Evolutionary conservation across 495 filamentous ascomycete genomes (phyloP).

Genomic region (Neurospora sp.): DNA sequence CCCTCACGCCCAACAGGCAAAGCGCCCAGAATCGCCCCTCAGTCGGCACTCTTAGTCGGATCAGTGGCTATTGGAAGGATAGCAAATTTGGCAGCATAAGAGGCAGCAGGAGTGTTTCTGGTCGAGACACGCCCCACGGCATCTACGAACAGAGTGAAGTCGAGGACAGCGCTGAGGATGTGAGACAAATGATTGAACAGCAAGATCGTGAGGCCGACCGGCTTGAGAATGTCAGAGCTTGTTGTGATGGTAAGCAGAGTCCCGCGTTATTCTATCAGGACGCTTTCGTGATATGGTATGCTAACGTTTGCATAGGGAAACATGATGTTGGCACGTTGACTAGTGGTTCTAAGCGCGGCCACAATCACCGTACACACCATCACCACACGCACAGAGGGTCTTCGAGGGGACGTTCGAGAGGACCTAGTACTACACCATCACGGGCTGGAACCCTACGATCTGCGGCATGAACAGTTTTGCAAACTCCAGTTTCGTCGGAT

Average conservation of each 20-base stretch:
- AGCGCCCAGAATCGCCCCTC: conserved; percentile 20
- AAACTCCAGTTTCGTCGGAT: background rate
- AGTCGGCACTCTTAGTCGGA: conserved; percentile 30
- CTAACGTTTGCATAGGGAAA: conserved; percentile 49
- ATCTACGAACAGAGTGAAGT: conserved; percentile 63
- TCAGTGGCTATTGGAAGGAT: conserved; percentile 38
- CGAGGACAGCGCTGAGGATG: conserved; percentile 70
- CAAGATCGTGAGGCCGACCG: conserved; percentile 65
- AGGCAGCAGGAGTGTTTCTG: conserved; percentile 28
- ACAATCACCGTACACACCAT: conserved; percentile 16
- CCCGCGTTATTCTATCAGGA: background rate
- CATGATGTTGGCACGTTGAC: conserved; percentile 55
- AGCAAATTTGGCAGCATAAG: conserved; percentile 38
- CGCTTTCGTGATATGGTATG: background rate
- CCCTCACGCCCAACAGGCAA: conserved; percentile 34
- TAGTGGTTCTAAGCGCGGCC: conserved; percentile 30
- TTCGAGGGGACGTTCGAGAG: conserved; percentile 26
- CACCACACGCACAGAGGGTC: conserved; percentile 27
- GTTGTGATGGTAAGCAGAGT: conserved; percentile 79
- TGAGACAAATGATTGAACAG: conserved; percentile 61
- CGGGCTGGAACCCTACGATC: conserved; percentile 21
- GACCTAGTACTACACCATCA: conserved; percentile 18
- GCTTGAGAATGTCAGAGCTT: conserved; percentile 91
- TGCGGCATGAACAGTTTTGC: conserved; percentile 15
- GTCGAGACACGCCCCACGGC: conserved; percentile 32